Base-by-base conservation (phyloP, 768 basidiomycete genomes). In the Kwoniella newhampshirensis region DNA sequence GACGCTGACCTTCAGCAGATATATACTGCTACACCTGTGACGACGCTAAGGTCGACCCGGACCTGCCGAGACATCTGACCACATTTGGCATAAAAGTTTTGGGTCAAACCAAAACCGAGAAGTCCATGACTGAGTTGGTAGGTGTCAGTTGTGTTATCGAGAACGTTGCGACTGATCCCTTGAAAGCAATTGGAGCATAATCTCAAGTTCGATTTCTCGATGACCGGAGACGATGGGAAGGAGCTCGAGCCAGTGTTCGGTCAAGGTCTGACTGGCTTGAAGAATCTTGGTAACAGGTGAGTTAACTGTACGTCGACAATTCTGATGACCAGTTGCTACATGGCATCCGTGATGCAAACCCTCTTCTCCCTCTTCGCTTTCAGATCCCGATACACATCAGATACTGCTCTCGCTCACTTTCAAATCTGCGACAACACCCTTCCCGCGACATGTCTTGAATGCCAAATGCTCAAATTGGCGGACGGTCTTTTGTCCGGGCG, bases 101-200 rank as follows among this genome's bases (percentile, higher is more conserved):
- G 35, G 82, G 81, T 0, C 86, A 89, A 69, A 86, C 78, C 4
- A 98, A 98, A 78, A 97, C 93, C 0, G 91, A 96, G 75, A 97
- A 96, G 78, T 90, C 85, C 54, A 89, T 96, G 86, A 96, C 93
- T 0, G 94, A 99, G 71, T 81, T 99, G 62, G 91, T 92, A 57
- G 47, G 84, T 50, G 25, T 4, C 18, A 45, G 2, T 12, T 2
- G 13, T 27, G 17, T 5, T 23, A 4, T 21, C 9, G 44, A 36
- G 72, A 3, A 50, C 28, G 32, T 35, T 42, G n/a, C 32, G 13
- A 6, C 52, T 68, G 35, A 52, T 44, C 28, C 8, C 30, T 25
- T 28, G 48, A 4, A 46, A 86, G 90, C 90, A 98, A 87, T 87
- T 98, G 66, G 93, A 98, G 73, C 91, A 97, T 62, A 99, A 99